These are phyloP conservation scores for Allomyces javanicus DNA, from an alignment of 192 early-diverging fungal genomes.

Conservation along the genomic window DNA sequence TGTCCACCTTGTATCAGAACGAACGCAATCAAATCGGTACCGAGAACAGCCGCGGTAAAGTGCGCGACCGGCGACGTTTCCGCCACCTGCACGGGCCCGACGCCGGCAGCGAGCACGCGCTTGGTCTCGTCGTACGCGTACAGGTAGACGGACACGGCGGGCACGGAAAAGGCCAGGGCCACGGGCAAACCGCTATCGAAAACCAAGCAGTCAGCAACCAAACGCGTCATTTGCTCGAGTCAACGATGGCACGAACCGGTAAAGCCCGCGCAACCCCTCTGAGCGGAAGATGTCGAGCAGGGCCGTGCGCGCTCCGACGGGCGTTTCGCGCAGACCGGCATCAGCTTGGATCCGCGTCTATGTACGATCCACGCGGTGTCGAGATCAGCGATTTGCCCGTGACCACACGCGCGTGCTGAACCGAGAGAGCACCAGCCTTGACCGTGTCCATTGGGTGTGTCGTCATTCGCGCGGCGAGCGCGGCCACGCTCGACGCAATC, in stretches of 20 bases:
- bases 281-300: not conserved
- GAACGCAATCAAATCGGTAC: not conserved
- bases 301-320: not conserved
- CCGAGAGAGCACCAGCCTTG: not conserved
- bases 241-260: not conserved
- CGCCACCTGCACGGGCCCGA: too few species aligned
- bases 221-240: not conserved
- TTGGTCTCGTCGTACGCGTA: not conserved
- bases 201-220: not conserved
- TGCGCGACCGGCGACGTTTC: not conserved
- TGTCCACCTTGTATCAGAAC: too few species aligned
- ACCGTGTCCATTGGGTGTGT: not conserved
- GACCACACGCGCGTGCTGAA: not conserved
- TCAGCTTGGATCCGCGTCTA: too few species aligned
- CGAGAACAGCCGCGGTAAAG: not conserved
- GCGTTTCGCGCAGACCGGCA: too few species aligned
- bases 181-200: conserved; percentile 16
- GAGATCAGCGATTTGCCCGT: too few species aligned
- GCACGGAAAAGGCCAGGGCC: conserved; percentile 21
- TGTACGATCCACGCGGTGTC: too few species aligned
- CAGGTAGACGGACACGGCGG: conserved; percentile 8
- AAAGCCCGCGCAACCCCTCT: not conserved
- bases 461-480: not conserved
- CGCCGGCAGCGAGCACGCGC: not conserved
- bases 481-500: not conserved